Conservation (phyloP, 306 rosid genomes). For the Comarum palustre region DNA sequence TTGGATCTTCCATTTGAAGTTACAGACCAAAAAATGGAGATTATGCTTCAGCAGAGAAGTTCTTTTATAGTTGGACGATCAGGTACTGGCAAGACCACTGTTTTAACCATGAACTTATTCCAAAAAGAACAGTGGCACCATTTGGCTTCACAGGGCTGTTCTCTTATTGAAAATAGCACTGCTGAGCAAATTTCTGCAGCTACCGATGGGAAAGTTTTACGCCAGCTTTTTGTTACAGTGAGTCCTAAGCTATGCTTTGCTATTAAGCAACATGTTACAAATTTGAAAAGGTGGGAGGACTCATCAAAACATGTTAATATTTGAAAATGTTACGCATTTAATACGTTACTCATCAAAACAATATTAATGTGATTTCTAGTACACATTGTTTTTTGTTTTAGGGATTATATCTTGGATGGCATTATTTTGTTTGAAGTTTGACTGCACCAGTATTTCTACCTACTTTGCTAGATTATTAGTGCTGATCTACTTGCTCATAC, state of each 20-base stretch:
- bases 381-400: background rate
- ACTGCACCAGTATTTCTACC: background rate
- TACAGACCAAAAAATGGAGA: constrained; percentile 57
- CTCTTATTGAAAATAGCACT: constrained; percentile 21
- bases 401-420: background rate
- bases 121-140: constrained; percentile 50
- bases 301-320: too few relatives aligned
- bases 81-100: constrained; percentile 86
- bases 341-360: background rate
- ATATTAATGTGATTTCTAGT: background rate
- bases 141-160: constrained; percentile 26
- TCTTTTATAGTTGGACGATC: constrained; percentile 70
- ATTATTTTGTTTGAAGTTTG: background rate
- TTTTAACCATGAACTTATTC: constrained; percentile 66
- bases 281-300: constrained; percentile 55
- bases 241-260: constrained; percentile 71
- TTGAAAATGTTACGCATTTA: too few relatives aligned
- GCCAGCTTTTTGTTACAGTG: constrained; percentile 71
- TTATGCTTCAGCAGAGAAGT: constrained; percentile 51
- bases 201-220: constrained; percentile 30
- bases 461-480: background rate
- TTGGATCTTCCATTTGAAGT: constrained; percentile 73
- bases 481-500: too few relatives aligned
- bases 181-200: constrained; percentile 14
- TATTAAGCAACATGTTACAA: constrained; percentile 54